phyloP scores from a whole-genome alignment of 768 basidiomycete genomes.

The Mycena galericulata region DNA sequence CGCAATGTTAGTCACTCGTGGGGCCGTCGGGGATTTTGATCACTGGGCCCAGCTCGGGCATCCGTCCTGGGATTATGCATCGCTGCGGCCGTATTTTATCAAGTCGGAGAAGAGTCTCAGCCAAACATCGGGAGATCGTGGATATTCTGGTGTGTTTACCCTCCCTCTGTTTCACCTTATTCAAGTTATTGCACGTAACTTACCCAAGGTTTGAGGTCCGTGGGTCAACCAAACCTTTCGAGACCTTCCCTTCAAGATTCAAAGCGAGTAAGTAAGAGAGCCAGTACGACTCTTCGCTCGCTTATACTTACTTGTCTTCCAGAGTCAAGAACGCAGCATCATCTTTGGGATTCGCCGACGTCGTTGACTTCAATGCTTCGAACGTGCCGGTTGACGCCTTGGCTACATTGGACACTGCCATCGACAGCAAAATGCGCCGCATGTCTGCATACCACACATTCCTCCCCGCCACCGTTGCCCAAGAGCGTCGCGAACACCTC shows the following conservation, averaged over 20 bases:
- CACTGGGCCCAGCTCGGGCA: slow-evolving; percentile 27
- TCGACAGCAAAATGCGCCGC: slow-evolving; percentile 20
- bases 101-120: slow-evolving; percentile 27
- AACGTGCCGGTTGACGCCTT: slow-evolving; percentile 3
- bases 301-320: background rate
- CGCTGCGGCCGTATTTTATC: slow-evolving; percentile 24
- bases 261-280: background rate
- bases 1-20: slow-evolving; percentile 26
- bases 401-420: slow-evolving; percentile 7
- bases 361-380: background rate
- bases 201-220: background rate
- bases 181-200: background rate
- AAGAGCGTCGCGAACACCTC: slow-evolving; percentile 21
- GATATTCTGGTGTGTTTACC: background rate
- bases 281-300: background rate
- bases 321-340: background rate
- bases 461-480: slow-evolving; percentile 21
- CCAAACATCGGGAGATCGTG: background rate
- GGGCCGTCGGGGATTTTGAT: slow-evolving; percentile 25
- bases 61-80: slow-evolving; percentile 22
- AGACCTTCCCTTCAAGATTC: background rate
- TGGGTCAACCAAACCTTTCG: slow-evolving; percentile 15
- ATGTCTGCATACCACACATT: slow-evolving; percentile 32
- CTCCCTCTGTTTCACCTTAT: background rate
- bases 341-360: background rate